Conservation (phyloP, 192 early-diverging fungal species). For the Coemansia sp. region DNA sequence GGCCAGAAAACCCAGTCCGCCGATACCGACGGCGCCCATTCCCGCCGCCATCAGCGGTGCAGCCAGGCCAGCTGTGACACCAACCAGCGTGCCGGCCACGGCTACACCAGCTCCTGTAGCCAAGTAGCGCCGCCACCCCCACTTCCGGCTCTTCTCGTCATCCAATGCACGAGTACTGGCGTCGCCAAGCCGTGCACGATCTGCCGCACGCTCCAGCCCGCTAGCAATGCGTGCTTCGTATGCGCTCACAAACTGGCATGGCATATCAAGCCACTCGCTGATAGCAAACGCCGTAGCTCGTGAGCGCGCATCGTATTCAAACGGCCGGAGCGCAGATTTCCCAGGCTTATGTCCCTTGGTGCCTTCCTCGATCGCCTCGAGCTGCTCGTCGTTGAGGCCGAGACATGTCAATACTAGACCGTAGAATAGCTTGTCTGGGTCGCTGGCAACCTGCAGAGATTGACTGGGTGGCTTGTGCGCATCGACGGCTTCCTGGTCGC, state of each 20-base stretch:
- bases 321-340: constrained; percentile 10
- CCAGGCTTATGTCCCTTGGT: background rate
- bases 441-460: constrained; percentile 17
- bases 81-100: constrained; percentile 50
- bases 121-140: constrained; percentile 46
- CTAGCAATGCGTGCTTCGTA: constrained; percentile 26
- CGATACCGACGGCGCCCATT: constrained; percentile 47
- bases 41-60: constrained; percentile 55
- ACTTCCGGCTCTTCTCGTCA: constrained; percentile 23
- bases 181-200: constrained; percentile 32
- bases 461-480: background rate
- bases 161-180: constrained; percentile 29
- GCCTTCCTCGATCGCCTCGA: background rate
- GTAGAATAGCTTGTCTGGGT: constrained; percentile 27
- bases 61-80: constrained; percentile 53
- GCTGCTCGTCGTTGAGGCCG: constrained; percentile 15
- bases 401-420: constrained; percentile 32
- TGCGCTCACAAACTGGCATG: constrained; percentile 39
- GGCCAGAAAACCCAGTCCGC: constrained; percentile 45
- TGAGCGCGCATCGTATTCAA: constrained; percentile 52
- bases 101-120: constrained; percentile 47
- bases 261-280: constrained; percentile 35
- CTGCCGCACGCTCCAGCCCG: constrained; percentile 24
- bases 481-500: constrained; percentile 20
- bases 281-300: constrained; percentile 45